Evolutionary conservation across 1,284 basidiomycete genomes (phyloP).

Genomic region (Agroathelia rolfsii): DNA sequence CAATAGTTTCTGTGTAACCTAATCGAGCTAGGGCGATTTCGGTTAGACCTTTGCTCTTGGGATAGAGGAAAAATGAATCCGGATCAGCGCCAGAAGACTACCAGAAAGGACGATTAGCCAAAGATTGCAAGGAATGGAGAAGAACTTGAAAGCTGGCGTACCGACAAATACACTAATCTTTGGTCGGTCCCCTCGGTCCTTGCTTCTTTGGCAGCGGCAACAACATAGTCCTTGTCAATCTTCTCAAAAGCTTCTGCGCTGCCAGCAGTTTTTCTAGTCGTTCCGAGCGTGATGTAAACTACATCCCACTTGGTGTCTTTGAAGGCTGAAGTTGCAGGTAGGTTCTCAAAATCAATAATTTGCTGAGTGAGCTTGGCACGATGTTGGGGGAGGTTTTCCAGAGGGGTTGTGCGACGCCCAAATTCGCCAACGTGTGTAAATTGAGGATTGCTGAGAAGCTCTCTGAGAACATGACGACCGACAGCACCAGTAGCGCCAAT

Average conservation of each 20-base stretch:
- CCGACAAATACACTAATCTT: slow-evolving; percentile 70
- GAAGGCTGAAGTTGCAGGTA: slow-evolving; percentile 40
- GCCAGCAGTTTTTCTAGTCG: slow-evolving; percentile 50
- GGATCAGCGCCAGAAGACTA: slow-evolving; percentile 40
- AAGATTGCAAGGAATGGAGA: background rate
- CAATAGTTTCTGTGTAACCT: slow-evolving; percentile 58
- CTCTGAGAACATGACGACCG: slow-evolving; percentile 44
- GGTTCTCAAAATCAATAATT: slow-evolving; percentile 55
- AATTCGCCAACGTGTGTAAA: slow-evolving; percentile 55
- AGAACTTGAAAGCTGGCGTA: slow-evolving; percentile 20
- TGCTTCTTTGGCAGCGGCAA: slow-evolving; percentile 59
- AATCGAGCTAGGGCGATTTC: slow-evolving; percentile 56
- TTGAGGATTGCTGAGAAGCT: slow-evolving; percentile 42
- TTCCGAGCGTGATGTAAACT: slow-evolving; percentile 62
- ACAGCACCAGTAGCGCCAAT: slow-evolving; percentile 58
- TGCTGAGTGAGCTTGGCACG: slow-evolving; percentile 48
- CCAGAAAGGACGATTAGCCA: too few species aligned
- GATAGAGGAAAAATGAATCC: slow-evolving; percentile 40
- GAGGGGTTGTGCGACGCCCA: slow-evolving; percentile 45
- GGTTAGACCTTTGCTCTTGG: slow-evolving; percentile 64
- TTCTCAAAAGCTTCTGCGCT: slow-evolving; percentile 56
- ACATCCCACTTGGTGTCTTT: slow-evolving; percentile 54
- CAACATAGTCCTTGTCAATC: slow-evolving; percentile 73
- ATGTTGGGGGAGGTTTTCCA: slow-evolving; percentile 4
- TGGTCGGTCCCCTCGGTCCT: slow-evolving; percentile 36